Conservation (phyloP, 441 rosid genomes). For the Euphorbia celastroides region DNA sequence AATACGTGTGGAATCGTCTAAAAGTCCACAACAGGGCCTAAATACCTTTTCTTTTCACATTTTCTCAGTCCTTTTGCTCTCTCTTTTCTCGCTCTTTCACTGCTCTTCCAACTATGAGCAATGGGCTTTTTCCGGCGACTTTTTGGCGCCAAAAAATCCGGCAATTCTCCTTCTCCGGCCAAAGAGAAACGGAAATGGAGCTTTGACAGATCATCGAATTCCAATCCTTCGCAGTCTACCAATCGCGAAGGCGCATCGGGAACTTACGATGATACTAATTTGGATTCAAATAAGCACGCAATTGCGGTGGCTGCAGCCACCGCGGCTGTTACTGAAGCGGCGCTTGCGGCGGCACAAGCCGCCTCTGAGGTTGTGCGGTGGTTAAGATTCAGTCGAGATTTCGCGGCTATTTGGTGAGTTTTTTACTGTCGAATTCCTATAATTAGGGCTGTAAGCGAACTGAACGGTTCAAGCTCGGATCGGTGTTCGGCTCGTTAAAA, state of each 20-base stretch:
- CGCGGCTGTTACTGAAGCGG: constrained; percentile 77
- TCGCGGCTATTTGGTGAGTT: constrained; percentile 88
- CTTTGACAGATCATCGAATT: constrained; percentile 59
- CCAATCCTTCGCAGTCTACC: constrained; percentile 20
- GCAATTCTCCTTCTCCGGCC: constrained; percentile 13
- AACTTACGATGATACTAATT: constrained; percentile 22
- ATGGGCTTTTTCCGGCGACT: constrained; percentile 81
- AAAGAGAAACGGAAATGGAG: constrained; percentile 69
- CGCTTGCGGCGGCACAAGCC: constrained; percentile 73
- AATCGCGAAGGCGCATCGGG: constrained; percentile 9
- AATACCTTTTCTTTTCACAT: background rate
- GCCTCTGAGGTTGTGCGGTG: constrained; percentile 65
- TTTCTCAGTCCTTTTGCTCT: background rate
- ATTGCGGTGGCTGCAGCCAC: constrained; percentile 87
- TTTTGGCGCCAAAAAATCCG: constrained; percentile 49
- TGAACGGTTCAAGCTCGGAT: too few species aligned
- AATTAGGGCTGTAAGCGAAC: too few species aligned
- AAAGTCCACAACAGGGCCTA: too few species aligned
- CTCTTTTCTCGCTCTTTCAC: background rate
- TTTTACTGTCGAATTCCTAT: constrained; percentile 2
- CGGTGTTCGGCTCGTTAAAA: too few species aligned
- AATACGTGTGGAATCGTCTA: too few species aligned
- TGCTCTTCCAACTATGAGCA: constrained; percentile 27
- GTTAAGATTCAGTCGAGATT: constrained; percentile 80
- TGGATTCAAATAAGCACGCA: constrained; percentile 56